Evolutionary conservation across 176 grass and related monocot species (phyloP), one percentile per base, ranked within the genome.

Genomic region (Aegilops sharonensis): DNA sequence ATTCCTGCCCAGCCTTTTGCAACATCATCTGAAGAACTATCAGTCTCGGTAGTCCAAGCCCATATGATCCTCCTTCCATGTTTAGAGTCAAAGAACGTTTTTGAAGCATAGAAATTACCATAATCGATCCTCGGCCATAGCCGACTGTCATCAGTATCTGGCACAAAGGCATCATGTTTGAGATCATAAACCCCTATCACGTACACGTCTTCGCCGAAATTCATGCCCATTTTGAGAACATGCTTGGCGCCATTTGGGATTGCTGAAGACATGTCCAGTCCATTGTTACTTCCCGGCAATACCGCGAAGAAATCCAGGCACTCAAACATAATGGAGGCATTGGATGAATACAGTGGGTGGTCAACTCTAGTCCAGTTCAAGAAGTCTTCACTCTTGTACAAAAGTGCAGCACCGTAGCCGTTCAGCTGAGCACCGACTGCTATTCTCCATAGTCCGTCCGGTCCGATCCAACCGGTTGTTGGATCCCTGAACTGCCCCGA

Each of bases 1-100:
- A 97, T 93, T 29, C 95, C 95, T 24, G 95, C 73, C 95, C 95
- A 97, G 4, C 92, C 92, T 86, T 94, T 94, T 21, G 85, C 88
- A 36, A 89, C 72, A 29, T 87, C 90, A 54, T 94, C 88, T 2
- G 80, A 56, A 2, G 67, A 36, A 43, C 76, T 90, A 35, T 97
- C 94, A 3, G 88, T 89, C 79, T 97, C 94, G 15, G 89, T 89
- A 24, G 86, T 80, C 94, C 94, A 97, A 29, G 75, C 94, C 52
- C 89, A 94, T 85, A 94, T 78, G 29, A 97, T 73, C 84, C 94
- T 88, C 59, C 92, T 87, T 43, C 50, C 79, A 72, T 76, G 92
- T 9, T 83, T 85, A 0, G 83, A 77, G 82, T 97, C 92, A 11
- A 88, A 97, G 72, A 97, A 97, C 0, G 94, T 87, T 67, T 97